Conservation (phyloP, 2,329 filamentous ascomycete species). For the Rhexocercosporidium sp. region DNA sequence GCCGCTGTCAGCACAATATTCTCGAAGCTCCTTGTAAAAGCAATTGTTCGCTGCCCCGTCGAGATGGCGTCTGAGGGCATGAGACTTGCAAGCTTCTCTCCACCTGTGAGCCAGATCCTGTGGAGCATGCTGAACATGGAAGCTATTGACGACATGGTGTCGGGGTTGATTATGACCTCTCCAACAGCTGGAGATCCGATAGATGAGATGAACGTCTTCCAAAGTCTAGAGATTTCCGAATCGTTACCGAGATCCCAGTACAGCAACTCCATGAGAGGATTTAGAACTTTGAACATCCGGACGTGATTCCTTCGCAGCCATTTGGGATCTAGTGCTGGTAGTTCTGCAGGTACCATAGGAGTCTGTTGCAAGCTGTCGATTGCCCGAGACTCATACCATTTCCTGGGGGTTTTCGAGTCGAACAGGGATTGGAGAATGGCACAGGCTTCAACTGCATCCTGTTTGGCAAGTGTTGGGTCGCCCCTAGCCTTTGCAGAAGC, state of each 20-base stretch:
- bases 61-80: conserved; percentile 30
- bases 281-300: conserved; percentile 67
- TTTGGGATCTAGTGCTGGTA: conserved; percentile 83
- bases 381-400: conserved; percentile 79
- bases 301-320: conserved; percentile 80
- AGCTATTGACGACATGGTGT: conserved; percentile 81
- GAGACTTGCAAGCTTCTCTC: conserved; percentile 37
- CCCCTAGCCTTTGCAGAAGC: conserved; percentile 42
- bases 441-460: conserved; percentile 63
- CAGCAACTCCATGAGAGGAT: conserved; percentile 63
- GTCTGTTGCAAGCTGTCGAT: conserved; percentile 55
- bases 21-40: conserved; percentile 60
- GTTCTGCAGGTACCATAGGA: conserved; percentile 62
- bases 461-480: conserved; percentile 47
- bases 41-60: conserved; percentile 52
- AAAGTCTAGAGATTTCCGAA: conserved; percentile 61
- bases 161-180: conserved; percentile 86
- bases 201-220: conserved; percentile 65
- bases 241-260: conserved; percentile 67
- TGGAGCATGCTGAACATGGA: conserved; percentile 72
- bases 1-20: conserved; percentile 50
- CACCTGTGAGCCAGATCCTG: conserved; percentile 68
- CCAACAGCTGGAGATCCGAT: conserved; percentile 74
- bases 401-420: conserved; percentile 56
- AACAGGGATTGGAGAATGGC: conserved; percentile 77